phyloP scores from a whole-genome alignment of 441 rosid species.

The Hura crepitans region DNA sequence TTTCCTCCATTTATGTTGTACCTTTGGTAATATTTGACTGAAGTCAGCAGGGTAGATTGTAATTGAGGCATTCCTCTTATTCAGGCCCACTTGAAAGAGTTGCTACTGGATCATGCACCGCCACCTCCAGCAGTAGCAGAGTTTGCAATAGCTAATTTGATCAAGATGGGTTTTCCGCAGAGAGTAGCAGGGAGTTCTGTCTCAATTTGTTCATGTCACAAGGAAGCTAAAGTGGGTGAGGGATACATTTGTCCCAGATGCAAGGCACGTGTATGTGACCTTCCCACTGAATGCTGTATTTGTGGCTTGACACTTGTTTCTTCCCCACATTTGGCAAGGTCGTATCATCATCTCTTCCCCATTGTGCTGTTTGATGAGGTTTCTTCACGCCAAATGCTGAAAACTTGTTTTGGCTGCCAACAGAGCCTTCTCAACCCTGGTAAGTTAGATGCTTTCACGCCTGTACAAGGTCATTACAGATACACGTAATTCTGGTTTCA shows the following conservation, averaged over 20 bases:
- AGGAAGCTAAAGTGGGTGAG: conserved; percentile 76
- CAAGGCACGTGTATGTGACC: conserved; percentile 82
- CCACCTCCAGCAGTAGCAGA: conserved; percentile 98
- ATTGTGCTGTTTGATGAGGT: conserved; percentile 76
- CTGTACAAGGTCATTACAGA: not conserved
- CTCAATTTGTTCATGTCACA: conserved; percentile 86
- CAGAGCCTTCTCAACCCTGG: conserved; percentile 58
- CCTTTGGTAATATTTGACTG: not conserved
- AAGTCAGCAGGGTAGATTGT: not conserved
- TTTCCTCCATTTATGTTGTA: not conserved
- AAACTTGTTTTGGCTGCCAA: conserved; percentile 75
- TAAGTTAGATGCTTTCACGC: conserved; percentile 25
- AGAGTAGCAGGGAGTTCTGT: conserved; percentile 77
- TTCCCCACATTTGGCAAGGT: conserved; percentile 91
- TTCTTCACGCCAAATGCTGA: conserved; percentile 32
- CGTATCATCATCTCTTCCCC: conserved; percentile 94
- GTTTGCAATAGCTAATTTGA: conserved; percentile 75
- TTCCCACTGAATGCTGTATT: conserved; percentile 76
- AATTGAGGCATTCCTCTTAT: conserved; percentile 13
- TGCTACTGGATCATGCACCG: conserved; percentile 84
- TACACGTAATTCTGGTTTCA: not conserved
- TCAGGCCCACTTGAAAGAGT: conserved; percentile 79
- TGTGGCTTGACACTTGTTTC: conserved; percentile 94
- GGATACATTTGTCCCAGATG: conserved; percentile 94
- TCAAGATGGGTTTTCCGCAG: conserved; percentile 95